A percentile compares a stretch with the other conserved stretches of the same genome.
Conservation (phyloP, 768 basidiomycete genomes). For the Leccinum aurantiacum region DNA sequence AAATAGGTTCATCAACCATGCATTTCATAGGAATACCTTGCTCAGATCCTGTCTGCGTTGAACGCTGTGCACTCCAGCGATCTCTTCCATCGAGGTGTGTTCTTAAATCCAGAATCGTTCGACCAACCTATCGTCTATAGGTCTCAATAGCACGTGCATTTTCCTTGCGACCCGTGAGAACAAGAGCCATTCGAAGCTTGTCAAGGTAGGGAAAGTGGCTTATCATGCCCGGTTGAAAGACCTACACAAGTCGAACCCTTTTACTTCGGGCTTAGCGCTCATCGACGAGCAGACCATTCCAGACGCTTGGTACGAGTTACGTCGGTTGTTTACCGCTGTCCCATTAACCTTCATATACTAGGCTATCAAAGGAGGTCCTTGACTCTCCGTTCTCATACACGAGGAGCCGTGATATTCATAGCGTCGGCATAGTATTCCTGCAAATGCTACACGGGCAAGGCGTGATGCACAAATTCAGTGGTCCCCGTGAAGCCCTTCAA, state of each 20-base stretch:
- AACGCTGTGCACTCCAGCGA: slow-evolving; percentile 64
- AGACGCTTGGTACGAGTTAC: slow-evolving; percentile 28
- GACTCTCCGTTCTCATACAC: slow-evolving; percentile 80
- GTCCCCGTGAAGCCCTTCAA: slow-evolving; percentile 57
- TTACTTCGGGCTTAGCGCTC: slow-evolving; percentile 38
- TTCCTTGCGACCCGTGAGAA: slow-evolving; percentile 57
- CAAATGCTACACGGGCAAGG: slow-evolving; percentile 86
- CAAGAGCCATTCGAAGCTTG: slow-evolving; percentile 53
- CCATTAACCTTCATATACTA: slow-evolving; percentile 25
- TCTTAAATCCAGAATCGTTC: not conserved
- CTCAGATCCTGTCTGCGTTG: slow-evolving; percentile 69
- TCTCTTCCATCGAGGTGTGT: slow-evolving; percentile 68
- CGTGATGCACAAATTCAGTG: slow-evolving; percentile 53
- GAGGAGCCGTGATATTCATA: slow-evolving; percentile 77
- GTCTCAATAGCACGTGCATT: slow-evolving; percentile 58
- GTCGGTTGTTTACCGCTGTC: not conserved
- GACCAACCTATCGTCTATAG: slow-evolving; percentile 32
- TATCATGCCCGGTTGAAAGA: slow-evolving; percentile 76
- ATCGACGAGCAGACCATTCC: slow-evolving; percentile 25
- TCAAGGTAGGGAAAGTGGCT: slow-evolving; percentile 73
- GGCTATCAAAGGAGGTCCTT: slow-evolving; percentile 77
- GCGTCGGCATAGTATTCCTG: slow-evolving; percentile 72
- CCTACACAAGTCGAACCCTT: slow-evolving; percentile 82
- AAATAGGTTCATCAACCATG: not conserved
- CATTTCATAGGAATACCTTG: slow-evolving; percentile 64